These are phyloP conservation scores for Picea abies DNA, from an alignment of 83 land plant genomes.

Conservation along the genomic window DNA sequence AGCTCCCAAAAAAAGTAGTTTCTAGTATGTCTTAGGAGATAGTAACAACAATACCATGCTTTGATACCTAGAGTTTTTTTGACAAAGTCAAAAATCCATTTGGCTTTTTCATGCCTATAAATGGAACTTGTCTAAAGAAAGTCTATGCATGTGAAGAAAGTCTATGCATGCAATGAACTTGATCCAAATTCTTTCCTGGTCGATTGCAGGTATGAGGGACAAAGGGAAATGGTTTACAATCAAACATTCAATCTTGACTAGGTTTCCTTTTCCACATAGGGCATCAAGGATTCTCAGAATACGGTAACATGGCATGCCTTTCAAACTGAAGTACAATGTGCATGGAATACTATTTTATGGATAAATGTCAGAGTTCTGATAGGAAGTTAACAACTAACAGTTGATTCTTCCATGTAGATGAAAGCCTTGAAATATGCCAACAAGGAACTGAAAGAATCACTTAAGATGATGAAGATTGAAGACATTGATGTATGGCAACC, in stretches of 20 bases:
- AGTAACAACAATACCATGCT: no score
- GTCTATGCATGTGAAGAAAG: no score
- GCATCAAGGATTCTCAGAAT: slow-evolving; percentile 98
- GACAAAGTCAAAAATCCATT: no score
- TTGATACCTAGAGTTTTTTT: no score
- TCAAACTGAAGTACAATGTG: slow-evolving; percentile 5
- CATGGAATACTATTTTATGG: no score
- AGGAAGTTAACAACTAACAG: no score
- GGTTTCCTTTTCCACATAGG: slow-evolving; percentile 95
- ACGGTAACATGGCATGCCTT: slow-evolving; percentile 55
- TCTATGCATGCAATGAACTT: no score
- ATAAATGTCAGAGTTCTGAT: no score
- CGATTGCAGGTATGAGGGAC: slow-evolving; percentile 86
- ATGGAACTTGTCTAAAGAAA: no score
- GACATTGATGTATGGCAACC: slow-evolving; percentile 78
- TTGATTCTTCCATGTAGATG: slow-evolving; percentile 49
- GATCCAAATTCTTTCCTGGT: background rate
- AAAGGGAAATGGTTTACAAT: slow-evolving; percentile 93
- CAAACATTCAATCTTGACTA: slow-evolving; percentile 99
- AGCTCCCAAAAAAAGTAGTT: no score
- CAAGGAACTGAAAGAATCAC: slow-evolving; percentile 97
- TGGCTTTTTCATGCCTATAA: no score
- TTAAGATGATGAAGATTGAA: slow-evolving; percentile 93
- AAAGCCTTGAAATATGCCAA: slow-evolving; percentile 95
- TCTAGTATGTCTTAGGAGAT: no score